These are phyloP conservation scores for Fusarium bactridioides DNA, from an alignment of 2,329 filamentous ascomycete species.

Conservation along the genomic window DNA sequence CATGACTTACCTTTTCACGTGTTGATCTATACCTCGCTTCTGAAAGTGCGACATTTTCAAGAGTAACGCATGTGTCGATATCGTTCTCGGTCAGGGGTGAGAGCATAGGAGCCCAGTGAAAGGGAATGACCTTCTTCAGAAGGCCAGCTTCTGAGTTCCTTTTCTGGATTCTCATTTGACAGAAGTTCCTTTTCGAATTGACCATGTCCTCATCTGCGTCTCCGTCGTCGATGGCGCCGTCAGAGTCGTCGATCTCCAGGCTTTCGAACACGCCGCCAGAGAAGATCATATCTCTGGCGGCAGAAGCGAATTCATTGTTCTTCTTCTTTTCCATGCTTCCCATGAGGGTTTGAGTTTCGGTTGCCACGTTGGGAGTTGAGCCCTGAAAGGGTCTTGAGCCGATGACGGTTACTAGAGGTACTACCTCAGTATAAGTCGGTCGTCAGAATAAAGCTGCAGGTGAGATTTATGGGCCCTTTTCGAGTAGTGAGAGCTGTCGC, in stretches of 20 bases:
- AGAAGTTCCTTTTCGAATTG: constrained; percentile 50
- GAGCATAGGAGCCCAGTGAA: constrained; percentile 68
- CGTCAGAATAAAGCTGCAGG: constrained; percentile 8
- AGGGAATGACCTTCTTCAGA: constrained; percentile 58
- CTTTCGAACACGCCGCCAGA: constrained; percentile 19
- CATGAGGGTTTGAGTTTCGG: neutral
- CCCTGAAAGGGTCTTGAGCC: neutral
- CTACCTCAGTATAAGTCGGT: constrained; percentile 20
- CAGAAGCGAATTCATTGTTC: constrained; percentile 42
- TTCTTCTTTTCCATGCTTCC: constrained; percentile 32
- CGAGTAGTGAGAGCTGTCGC: neutral
- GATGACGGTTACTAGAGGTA: neutral
- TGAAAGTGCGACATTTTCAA: constrained; percentile 64
- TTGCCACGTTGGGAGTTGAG: neutral
- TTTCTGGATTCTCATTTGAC: constrained; percentile 50
- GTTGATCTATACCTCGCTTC: constrained; percentile 59
- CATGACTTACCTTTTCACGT: constrained; percentile 59
- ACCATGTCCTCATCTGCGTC: constrained; percentile 50
- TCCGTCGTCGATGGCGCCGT: constrained; percentile 51
- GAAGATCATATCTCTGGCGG: constrained; percentile 41
- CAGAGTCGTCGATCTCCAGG: constrained; percentile 31
- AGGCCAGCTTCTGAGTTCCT: constrained; percentile 42
- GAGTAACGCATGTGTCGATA: constrained; percentile 64
- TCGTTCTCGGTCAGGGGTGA: constrained; percentile 74
- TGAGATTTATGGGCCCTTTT: constrained; percentile 13